These are phyloP conservation scores for Trebouxiophyceae sp. DNA, from an alignment of 163 green algal genomes.

Conservation along the genomic window DNA sequence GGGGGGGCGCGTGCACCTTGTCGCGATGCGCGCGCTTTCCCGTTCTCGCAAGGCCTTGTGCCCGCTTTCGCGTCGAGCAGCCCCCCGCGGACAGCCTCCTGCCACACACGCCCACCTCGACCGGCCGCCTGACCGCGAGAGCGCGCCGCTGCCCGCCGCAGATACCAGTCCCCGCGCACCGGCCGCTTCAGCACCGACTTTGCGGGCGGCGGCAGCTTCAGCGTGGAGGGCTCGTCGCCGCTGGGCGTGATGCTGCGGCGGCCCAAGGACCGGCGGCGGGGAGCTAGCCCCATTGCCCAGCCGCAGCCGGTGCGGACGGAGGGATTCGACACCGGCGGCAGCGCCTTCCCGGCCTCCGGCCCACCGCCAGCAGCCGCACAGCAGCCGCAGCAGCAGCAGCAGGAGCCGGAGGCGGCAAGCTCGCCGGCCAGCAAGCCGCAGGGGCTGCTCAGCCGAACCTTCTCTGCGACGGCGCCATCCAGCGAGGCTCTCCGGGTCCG, in stretches of 20 bases:
- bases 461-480: background rate
- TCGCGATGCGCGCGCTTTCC: background rate
- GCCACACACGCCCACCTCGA: background rate
- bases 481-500: background rate
- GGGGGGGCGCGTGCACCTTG: too few relatives aligned
- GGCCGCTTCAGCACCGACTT: background rate
- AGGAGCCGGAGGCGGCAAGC: background rate
- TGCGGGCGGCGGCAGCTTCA: background rate
- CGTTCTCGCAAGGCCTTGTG: background rate
- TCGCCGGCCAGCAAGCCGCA: background rate
- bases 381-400: background rate
- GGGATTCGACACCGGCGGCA: background rate
- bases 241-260: background rate
- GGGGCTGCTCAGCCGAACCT: constrained; percentile 3
- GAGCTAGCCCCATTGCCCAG: background rate
- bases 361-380: background rate
- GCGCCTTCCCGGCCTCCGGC: background rate
- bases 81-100: background rate
- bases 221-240: background rate
- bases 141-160: too few relatives aligned
- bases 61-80: background rate
- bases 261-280: background rate
- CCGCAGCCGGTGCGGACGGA: background rate
- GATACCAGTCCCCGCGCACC: background rate
- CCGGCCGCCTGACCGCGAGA: too few relatives aligned